Conservation (phyloP, 306 rosid genomes). For the Rosa chinensis region DNA sequence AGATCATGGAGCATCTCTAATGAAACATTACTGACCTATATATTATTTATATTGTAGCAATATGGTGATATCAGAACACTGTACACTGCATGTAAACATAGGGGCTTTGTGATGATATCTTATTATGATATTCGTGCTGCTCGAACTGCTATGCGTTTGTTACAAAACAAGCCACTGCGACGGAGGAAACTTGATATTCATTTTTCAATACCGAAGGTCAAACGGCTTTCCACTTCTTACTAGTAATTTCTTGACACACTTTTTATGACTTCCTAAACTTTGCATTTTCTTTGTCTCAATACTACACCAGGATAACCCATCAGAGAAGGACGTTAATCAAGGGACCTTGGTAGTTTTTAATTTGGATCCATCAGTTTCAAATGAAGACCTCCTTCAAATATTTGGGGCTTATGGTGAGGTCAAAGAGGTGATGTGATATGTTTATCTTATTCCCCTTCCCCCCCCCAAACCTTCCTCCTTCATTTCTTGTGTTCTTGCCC, state of each 20-base stretch:
- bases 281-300: slow-evolving; percentile 17
- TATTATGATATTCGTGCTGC: slow-evolving; percentile 95
- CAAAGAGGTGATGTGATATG: slow-evolving; percentile 79
- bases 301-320: slow-evolving; percentile 71
- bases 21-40: not conserved
- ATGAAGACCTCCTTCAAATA: slow-evolving; percentile 85
- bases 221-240: slow-evolving; percentile 14
- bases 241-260: slow-evolving; percentile 9
- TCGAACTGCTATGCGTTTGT: slow-evolving; percentile 88
- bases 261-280: slow-evolving; percentile 8
- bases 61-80: slow-evolving; percentile 86
- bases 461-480: not conserved
- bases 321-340: slow-evolving; percentile 90
- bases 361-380: slow-evolving; percentile 88
- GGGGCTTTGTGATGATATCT: slow-evolving; percentile 98
- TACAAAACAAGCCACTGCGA: slow-evolving; percentile 88
- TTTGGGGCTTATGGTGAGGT: slow-evolving; percentile 93
- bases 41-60: slow-evolving; percentile 53
- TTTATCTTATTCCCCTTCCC: not conserved
- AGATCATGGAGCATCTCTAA: not conserved
- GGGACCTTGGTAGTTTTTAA: slow-evolving; percentile 95
- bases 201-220: slow-evolving; percentile 94
- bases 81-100: slow-evolving; percentile 89
- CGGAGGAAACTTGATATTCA: slow-evolving; percentile 93
- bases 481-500: not conserved